Evolutionary conservation across 139 green algal genomes (phyloP).

Genomic region (Volvox reticuliferus): DNA sequence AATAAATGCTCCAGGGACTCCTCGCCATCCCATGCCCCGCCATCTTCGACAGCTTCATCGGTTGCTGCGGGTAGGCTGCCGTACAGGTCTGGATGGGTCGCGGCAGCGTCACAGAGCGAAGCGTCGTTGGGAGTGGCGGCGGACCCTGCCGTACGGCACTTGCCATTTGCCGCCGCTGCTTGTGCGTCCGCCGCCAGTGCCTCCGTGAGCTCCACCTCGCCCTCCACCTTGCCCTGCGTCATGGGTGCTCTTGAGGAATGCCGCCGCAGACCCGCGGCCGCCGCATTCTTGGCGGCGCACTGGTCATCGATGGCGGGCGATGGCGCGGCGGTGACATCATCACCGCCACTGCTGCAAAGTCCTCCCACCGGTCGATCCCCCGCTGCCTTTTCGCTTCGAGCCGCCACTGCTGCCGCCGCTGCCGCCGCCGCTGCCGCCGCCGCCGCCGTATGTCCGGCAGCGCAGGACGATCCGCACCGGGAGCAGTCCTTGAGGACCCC

Average conservation of each 20-base stretch:
- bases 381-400: neutral
- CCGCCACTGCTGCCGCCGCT: neutral
- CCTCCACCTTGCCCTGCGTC: neutral
- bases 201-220: neutral
- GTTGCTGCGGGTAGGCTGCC: no score
- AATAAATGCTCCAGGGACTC: neutral
- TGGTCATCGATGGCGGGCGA: neutral
- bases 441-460: neutral
- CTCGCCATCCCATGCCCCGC: no score
- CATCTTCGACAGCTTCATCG: neutral
- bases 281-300: neutral
- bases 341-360: neutral
- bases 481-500: slow-evolving; percentile 9
- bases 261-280: neutral
- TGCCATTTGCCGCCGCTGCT: no score
- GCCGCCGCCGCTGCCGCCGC: neutral
- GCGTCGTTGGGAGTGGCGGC: neutral
- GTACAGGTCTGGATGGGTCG: neutral
- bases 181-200: no score
- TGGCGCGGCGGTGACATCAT: no score
- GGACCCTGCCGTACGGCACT: no score
- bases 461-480: neutral
- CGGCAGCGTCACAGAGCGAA: neutral
- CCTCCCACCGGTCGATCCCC: neutral
- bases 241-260: neutral